Conservation (phyloP, 2,329 filamentous ascomycete species). For the Talaromyces amestolkiae region DNA sequence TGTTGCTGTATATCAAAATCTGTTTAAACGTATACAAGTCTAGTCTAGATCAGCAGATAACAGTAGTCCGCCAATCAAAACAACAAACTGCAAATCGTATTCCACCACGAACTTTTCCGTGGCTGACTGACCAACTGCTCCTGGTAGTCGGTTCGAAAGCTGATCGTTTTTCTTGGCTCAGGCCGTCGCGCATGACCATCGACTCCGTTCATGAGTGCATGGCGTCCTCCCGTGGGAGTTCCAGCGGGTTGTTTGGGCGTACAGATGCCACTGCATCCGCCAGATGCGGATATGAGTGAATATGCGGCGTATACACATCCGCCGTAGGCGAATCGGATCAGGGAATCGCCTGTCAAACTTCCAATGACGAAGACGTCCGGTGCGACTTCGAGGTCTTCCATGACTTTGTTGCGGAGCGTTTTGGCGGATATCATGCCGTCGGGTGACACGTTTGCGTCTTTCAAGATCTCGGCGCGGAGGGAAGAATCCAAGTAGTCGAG, state of each 20-base stretch:
- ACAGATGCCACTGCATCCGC: conserved; percentile 23
- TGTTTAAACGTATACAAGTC: background rate
- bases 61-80: conserved; percentile 14
- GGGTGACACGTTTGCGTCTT: conserved; percentile 2
- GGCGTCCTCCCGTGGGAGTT: conserved; percentile 24
- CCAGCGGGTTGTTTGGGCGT: conserved; percentile 20
- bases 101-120: conserved; percentile 17
- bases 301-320: conserved; percentile 58
- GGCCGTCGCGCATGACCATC: conserved; percentile 31
- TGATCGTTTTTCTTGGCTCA: background rate
- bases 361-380: conserved; percentile 56
- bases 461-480: conserved; percentile 50
- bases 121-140: background rate
- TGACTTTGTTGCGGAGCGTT: conserved; percentile 53
- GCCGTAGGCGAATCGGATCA: conserved; percentile 60
- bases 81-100: conserved; percentile 11
- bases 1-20: background rate
- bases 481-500: conserved; percentile 51
- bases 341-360: conserved; percentile 59
- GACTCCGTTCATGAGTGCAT: conserved; percentile 39
- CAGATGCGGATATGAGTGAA: conserved; percentile 42
- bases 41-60: conserved; percentile 9
- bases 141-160: background rate
- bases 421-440: conserved; percentile 27
- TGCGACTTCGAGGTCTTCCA: conserved; percentile 53